phyloP scores from a whole-genome alignment of 495 filamentous ascomycete genomes.

The Neurospora sp. region DNA sequence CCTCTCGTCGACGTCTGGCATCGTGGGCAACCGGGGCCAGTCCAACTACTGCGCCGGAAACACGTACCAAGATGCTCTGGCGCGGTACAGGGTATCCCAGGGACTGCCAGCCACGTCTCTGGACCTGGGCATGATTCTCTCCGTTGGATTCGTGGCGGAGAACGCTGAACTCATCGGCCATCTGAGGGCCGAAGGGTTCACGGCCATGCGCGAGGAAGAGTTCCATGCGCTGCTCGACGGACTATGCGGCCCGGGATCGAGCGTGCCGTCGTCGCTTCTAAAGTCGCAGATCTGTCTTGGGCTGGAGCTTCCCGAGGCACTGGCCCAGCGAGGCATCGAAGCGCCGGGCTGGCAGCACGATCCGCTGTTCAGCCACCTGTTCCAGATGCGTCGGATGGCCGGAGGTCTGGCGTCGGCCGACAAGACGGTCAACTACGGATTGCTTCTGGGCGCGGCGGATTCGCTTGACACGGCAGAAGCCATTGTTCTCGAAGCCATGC shows the following conservation, averaged over 20 bases:
- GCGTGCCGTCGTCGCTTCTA: not conserved
- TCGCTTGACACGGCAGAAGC: conserved; percentile 5
- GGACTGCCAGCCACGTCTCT: conserved; percentile 34
- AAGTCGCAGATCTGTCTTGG: conserved; percentile 16
- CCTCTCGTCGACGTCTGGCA: conserved; percentile 44
- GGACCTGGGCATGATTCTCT: conserved; percentile 35
- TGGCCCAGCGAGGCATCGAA: conserved; percentile 14
- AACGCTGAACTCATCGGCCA: conserved; percentile 14
- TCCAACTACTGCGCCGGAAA: conserved; percentile 51
- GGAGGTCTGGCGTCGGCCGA: not conserved
- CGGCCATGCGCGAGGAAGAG: conserved; percentile 19
- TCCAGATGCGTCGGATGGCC: conserved; percentile 3
- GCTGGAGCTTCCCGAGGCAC: conserved; percentile 18
- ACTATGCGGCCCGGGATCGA: not conserved
- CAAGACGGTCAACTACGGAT: not conserved
- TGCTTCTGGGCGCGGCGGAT: not conserved
- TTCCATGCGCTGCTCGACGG: conserved; percentile 23
- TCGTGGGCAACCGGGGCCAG: conserved; percentile 40
- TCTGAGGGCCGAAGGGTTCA: conserved; percentile 10
- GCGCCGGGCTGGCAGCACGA: conserved; percentile 27
- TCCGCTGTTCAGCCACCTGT: conserved; percentile 18
- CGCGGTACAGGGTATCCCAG: conserved; percentile 22
- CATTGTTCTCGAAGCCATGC: conserved; percentile 16
- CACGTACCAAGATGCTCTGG: conserved; percentile 44
- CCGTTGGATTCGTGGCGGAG: conserved; percentile 25